Conservation (phyloP, 176 grass and related monocot genomes). For the Raddia guianensis region DNA sequence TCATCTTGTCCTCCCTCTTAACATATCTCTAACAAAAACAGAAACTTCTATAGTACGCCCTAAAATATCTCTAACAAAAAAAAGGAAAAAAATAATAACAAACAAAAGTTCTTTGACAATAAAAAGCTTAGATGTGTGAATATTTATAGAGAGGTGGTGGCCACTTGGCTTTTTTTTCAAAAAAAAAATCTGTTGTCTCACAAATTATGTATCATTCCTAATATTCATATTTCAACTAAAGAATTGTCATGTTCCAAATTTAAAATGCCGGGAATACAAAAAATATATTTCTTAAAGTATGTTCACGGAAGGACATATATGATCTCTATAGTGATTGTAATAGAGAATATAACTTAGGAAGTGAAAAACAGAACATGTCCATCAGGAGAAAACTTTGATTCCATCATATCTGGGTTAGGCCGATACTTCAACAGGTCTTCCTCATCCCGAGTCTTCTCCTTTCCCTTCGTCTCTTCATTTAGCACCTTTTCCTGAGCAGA, state of each 20-base stretch:
- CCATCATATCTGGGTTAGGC: constrained; percentile 78
- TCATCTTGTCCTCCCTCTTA: no score
- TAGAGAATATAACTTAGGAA: not conserved
- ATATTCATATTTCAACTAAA: not conserved
- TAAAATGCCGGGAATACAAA: not conserved
- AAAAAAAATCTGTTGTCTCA: not conserved
- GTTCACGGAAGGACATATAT: not conserved
- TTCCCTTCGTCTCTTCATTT: constrained; percentile 43
- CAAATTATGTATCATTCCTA: not conserved
- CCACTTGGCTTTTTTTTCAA: no score
- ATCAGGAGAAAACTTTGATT: constrained; percentile 43
- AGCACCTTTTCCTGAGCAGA: constrained; percentile 41
- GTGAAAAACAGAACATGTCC: constrained; percentile 38
- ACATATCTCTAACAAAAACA: no score
- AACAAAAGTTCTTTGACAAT: no score
- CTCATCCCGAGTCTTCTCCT: constrained; percentile 41
- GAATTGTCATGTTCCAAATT: not conserved
- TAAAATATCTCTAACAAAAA: no score
- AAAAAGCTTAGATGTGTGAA: no score
- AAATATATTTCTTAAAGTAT: not conserved
- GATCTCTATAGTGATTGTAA: not conserved
- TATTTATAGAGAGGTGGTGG: no score
- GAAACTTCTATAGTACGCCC: no score
- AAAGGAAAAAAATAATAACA: no score
- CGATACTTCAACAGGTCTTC: constrained; percentile 67